These are phyloP conservation scores for Aspergillus ochraceus DNA, from an alignment of 2,329 filamentous ascomycete species.

Conservation along the genomic window DNA sequence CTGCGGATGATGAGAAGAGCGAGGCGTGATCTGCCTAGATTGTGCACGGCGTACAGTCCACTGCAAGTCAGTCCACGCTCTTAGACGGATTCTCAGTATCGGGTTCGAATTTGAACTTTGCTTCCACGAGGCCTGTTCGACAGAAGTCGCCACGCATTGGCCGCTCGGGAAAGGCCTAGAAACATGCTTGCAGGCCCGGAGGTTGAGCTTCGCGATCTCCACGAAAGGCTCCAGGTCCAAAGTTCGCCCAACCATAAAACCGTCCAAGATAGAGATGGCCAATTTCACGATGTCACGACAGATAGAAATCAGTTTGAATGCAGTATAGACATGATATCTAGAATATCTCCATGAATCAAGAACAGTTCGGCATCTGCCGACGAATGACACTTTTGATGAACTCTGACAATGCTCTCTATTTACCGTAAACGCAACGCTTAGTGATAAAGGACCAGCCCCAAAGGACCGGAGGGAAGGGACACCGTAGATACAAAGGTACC, in stretches of 20 bases:
- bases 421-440: not conserved
- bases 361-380: not conserved
- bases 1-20: conserved; percentile 9
- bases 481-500: not conserved
- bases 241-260: not conserved
- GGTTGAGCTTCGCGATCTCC: not conserved
- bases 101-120: not conserved
- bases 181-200: not conserved
- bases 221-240: not conserved
- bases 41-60: not conserved
- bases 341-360: not conserved
- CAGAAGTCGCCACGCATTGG: not conserved
- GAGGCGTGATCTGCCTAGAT: conserved; percentile 11
- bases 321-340: not conserved
- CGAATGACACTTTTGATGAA: not conserved
- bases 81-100: not conserved
- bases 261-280: not conserved
- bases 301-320: not conserved
- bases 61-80: not conserved
- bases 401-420: not conserved
- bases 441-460: not conserved
- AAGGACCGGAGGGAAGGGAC: not conserved
- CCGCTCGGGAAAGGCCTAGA: too few species aligned
- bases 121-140: not conserved
- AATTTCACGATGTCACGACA: conserved; percentile 5